A percentile compares a stretch with the other conserved stretches of the same genome.
These are phyloP conservation scores for Citrus reticulata DNA, from an alignment of 345 rosid species.

Conservation along the genomic window DNA sequence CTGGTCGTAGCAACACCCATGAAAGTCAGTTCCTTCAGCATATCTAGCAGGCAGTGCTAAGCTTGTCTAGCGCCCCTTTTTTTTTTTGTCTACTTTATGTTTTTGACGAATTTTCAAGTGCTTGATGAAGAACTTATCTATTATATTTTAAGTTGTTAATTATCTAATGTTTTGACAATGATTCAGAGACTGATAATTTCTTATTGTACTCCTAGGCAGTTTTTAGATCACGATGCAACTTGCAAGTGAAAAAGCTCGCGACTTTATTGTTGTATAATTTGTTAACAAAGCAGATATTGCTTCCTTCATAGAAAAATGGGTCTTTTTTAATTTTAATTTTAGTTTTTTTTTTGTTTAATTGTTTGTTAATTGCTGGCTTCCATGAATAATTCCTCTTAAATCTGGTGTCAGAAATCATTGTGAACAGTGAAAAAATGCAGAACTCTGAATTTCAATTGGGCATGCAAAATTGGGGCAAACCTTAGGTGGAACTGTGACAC, in stretches of 20 bases:
- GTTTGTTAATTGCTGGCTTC: not conserved
- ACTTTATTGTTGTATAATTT: conserved; percentile 2
- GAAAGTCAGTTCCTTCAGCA: conserved; percentile 98
- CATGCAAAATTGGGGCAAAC: not conserved
- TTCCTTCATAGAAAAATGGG: not conserved
- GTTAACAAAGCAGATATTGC: not conserved
- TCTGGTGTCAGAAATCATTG: too few relatives aligned
- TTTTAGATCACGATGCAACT: conserved; percentile 2
- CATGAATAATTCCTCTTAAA: not conserved
- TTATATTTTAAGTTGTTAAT: conserved; percentile 6
- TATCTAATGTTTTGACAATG: not conserved
- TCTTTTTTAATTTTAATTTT: not conserved
- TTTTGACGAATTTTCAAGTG: conserved; percentile 6
- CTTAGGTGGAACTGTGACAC: too few relatives aligned
- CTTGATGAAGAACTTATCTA: conserved; percentile 5
- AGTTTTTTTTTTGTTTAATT: not conserved
- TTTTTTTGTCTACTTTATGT: conserved; percentile 2
- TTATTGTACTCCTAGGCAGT: conserved; percentile 9
- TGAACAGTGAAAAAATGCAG: too few relatives aligned
- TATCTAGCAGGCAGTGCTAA: conserved; percentile 70
- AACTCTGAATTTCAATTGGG: too few relatives aligned
- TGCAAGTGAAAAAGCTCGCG: conserved; percentile 3
- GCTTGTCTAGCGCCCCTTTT: not conserved
- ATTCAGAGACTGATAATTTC: conserved; percentile 2
- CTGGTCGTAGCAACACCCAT: conserved; percentile 91